Evolutionary conservation across 208 protist species (phyloP), one percentile per base, ranked within the genome.

Genomic region (Acanthamoeba healyi): DNA sequence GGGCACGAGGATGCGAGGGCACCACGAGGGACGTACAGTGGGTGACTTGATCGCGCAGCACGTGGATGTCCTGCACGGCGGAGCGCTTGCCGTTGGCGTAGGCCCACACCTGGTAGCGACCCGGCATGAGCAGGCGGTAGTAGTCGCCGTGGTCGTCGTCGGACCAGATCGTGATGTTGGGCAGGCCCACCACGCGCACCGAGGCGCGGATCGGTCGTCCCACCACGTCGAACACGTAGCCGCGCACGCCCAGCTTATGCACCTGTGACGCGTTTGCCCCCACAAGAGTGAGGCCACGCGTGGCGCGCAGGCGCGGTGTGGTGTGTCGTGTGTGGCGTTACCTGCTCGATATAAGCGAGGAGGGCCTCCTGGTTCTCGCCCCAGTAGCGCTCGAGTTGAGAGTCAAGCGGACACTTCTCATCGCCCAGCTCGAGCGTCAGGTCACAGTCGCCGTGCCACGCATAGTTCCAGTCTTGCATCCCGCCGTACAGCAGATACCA

Each of bases 391-490:
- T 46, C 65, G 32, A 93, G 65, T 10, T 46, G 4, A 10, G 10
- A 12, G 29, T 77, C 63, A 24, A 61, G n/a, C 29, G 88, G 88
- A 34, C 88, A 93, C 67, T 93, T 93, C 34, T 93, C 88, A 24
- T 82, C 88, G 63, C 63, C 40, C 49, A 96, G 26, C 74, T 96
- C 95, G 32, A 96, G 14, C 49, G 94, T 96, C 58, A 96, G 95
- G n/a, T 96, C 94, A 42, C 96, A 84, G 36, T 81, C 94, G 32
- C 95, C 88, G 26, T 61, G 86, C 61, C 95, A 92, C 49, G 96
- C 40, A 58, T 96, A 96, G 72, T 95, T 95, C 79, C 63, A 96
- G 65, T 96, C 95, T 87, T 96, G 95, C 95, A 96, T 96, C n/a
- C 95, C 93, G 7, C 94, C 94, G 22, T 72, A 40, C 70, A 96